phyloP scores from a whole-genome alignment of 129 eudicot species.

The Arctium lappa region DNA sequence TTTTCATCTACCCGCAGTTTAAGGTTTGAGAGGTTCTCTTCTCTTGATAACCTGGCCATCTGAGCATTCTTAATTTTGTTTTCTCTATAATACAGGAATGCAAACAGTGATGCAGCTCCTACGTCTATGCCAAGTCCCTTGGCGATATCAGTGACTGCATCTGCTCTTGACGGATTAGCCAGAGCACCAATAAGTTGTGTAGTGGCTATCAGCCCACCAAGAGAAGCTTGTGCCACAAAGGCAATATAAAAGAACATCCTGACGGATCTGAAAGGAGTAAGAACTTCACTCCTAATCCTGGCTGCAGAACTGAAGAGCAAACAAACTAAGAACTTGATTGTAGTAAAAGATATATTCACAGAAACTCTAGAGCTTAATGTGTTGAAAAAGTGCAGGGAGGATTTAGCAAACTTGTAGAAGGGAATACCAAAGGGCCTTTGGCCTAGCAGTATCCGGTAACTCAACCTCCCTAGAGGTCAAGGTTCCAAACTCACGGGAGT shows the following conservation, averaged over 20 bases:
- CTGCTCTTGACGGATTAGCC: slow-evolving; percentile 73
- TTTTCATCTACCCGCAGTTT: slow-evolving; percentile 77
- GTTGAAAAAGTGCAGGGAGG: not conserved
- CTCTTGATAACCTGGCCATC: slow-evolving; percentile 78
- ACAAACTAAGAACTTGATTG: slow-evolving; percentile 18
- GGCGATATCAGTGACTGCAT: slow-evolving; percentile 54
- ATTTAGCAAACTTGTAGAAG: not conserved
- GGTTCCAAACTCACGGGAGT: not conserved
- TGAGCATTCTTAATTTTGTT: slow-evolving; percentile 77
- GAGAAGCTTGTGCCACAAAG: slow-evolving; percentile 76
- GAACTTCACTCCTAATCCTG: slow-evolving; percentile 94
- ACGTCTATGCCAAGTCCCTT: slow-evolving; percentile 84
- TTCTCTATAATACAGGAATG: slow-evolving; percentile 72
- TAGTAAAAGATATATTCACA: not conserved
- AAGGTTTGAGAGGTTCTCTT: slow-evolving; percentile 79
- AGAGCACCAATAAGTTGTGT: slow-evolving; percentile 74
- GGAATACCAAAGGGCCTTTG: not conserved
- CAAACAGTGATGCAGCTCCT: slow-evolving; percentile 72
- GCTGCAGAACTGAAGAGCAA: slow-evolving; percentile 67
- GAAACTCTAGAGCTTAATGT: not conserved
- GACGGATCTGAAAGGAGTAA: slow-evolving; percentile 86
- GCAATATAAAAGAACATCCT: slow-evolving; percentile 96
- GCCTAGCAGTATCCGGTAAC: too few species aligned
- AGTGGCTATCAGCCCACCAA: slow-evolving; percentile 84
- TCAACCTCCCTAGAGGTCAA: not conserved